Conservation (phyloP, 2,329 filamentous ascomycete species). For the Davidsoniella virescens region DNA sequence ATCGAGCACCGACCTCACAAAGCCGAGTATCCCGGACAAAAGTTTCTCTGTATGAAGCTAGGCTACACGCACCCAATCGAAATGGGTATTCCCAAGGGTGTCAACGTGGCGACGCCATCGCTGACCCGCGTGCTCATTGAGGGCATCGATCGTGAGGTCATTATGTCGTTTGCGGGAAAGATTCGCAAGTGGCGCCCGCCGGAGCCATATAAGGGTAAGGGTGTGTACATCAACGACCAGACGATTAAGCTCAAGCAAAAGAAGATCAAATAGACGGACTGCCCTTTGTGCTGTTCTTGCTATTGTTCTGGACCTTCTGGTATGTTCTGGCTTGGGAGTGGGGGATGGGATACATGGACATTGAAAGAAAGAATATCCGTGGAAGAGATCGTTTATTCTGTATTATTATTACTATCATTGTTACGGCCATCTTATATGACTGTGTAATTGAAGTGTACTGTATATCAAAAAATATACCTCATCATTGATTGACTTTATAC, state of each 20-base stretch:
- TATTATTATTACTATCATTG: slow-evolving; percentile 21
- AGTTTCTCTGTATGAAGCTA: slow-evolving; percentile 85
- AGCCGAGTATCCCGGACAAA: slow-evolving; percentile 62
- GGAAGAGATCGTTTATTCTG: not conserved
- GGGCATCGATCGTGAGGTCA: slow-evolving; percentile 67
- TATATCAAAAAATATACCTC: slow-evolving; percentile 1
- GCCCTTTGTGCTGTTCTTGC: not conserved
- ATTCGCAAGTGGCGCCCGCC: slow-evolving; percentile 80
- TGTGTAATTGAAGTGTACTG: slow-evolving; percentile 6
- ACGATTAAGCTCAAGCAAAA: slow-evolving; percentile 97
- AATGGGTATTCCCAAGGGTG: slow-evolving; percentile 62
- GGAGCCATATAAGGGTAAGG: slow-evolving; percentile 98
- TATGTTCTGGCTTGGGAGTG: not conserved
- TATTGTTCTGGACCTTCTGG: not conserved
- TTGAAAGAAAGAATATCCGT: not conserved
- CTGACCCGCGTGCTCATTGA: slow-evolving; percentile 84
- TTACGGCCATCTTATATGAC: slow-evolving; percentile 18
- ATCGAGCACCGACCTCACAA: slow-evolving; percentile 60
- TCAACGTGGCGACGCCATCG: slow-evolving; percentile 76
- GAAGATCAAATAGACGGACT: slow-evolving; percentile 62
- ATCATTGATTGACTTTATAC: too few relatives aligned
- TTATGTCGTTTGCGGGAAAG: slow-evolving; percentile 81
- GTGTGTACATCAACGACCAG: slow-evolving; percentile 94
- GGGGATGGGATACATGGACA: not conserved
- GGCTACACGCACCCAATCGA: slow-evolving; percentile 95